Evolutionary conservation across 2,329 filamentous ascomycete genomes (phyloP).

Genomic region (Phoma sp.): DNA sequence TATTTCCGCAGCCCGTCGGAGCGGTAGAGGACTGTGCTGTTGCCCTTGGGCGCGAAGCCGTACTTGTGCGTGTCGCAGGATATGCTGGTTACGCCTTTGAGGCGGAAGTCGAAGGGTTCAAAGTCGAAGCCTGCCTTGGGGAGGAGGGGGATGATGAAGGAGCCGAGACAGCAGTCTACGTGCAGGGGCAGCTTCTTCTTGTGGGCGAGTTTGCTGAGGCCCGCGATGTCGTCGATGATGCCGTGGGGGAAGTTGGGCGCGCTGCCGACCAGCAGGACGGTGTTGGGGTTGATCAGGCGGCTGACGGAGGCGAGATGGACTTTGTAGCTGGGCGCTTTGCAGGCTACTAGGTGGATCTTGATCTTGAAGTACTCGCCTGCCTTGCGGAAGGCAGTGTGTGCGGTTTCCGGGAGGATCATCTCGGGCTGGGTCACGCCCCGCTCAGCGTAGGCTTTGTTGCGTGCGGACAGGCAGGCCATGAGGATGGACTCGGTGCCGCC

Average conservation of each 20-base stretch:
- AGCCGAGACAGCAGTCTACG: conserved; percentile 97
- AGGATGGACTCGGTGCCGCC: conserved; percentile 97
- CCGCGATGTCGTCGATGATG: conserved; percentile 93
- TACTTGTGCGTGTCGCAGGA: conserved; percentile 99
- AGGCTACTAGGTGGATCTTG: conserved; percentile 87
- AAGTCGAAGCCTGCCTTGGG: conserved; percentile 92
- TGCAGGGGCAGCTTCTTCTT: conserved; percentile 85
- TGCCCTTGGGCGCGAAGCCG: conserved; percentile 97
- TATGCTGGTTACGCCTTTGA: conserved; percentile 93
- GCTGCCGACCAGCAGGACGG: conserved; percentile 88
- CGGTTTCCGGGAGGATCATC: conserved; percentile 96
- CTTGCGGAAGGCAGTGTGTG: conserved; percentile 95
- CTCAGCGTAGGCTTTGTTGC: conserved; percentile 87
- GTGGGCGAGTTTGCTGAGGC: conserved; percentile 81
- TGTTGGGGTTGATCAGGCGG: conserved; percentile 92
- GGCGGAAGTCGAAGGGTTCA: conserved; percentile 88
- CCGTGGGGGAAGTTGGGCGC: conserved; percentile 98
- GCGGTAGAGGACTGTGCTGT: conserved; percentile 91
- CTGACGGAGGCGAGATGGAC: conserved; percentile 80
- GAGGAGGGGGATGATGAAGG: conserved; percentile 91
- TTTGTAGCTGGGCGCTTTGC: conserved; percentile 84
- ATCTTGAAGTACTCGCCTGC: conserved; percentile 96
- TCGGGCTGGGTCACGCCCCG: conserved; percentile 90
- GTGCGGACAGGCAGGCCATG: conserved; percentile 89
- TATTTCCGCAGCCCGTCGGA: conserved; percentile 78